These are phyloP conservation scores for Amanita muscaria DNA, from an alignment of 768 basidiomycete genomes.

Conservation along the genomic window DNA sequence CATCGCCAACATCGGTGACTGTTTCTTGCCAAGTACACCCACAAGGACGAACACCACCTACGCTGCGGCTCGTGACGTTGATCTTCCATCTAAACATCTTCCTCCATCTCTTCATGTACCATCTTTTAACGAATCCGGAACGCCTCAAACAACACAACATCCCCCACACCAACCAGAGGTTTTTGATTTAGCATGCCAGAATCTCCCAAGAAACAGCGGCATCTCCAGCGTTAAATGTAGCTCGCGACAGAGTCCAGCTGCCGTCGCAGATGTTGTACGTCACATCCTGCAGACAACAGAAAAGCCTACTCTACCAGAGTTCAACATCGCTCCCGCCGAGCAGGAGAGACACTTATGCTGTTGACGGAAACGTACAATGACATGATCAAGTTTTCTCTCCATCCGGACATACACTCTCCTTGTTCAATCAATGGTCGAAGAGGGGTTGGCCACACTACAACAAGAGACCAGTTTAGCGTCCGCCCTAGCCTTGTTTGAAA, in stretches of 20 bases:
- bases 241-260: constrained; percentile 19
- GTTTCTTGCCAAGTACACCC: background rate
- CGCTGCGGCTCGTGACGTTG: too few relatives aligned
- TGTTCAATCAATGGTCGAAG: constrained; percentile 34
- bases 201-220: constrained; percentile 12
- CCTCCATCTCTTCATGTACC: constrained; percentile 8
- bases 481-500: constrained; percentile 67
- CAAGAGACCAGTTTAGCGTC: constrained; percentile 51
- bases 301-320: constrained; percentile 39
- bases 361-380: constrained; percentile 61
- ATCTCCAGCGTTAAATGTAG: constrained; percentile 18
- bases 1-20: too few relatives aligned
- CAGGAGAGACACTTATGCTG: constrained; percentile 45
- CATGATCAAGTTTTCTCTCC: constrained; percentile 51
- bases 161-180: constrained; percentile 4
- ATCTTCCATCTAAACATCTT: constrained; percentile 8
- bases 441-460: constrained; percentile 35
- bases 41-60: constrained; percentile 11
- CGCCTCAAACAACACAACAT: constrained; percentile 13
- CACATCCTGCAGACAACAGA: constrained; percentile 21
- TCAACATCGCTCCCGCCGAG: constrained; percentile 48
- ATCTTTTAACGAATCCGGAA: constrained; percentile 16
- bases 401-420: constrained; percentile 50
- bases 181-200: too few relatives aligned
- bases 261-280: constrained; percentile 27